Base-by-base conservation (phyloP, 2,329 filamentous ascomycete genomes). In the Paraconiothyrium sp. region DNA sequence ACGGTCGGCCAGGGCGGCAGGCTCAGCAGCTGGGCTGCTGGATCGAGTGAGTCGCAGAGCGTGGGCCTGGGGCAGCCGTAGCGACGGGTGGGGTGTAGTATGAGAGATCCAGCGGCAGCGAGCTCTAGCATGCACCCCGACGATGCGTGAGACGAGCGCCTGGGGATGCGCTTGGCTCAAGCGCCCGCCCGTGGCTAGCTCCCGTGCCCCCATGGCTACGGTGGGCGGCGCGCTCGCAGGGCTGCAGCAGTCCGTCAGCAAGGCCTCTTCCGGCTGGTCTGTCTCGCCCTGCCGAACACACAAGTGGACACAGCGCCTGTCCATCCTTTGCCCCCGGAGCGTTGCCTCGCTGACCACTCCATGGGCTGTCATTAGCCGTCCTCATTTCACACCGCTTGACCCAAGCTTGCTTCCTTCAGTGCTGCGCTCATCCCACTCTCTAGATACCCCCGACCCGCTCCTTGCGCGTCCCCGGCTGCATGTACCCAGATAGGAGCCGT, bases 71-170 rank as follows among this genome's bases (percentile, higher is more conserved):
- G 62, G 64, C 69, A 67, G 64, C 66, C 55, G 58, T 64, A 63
- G 60, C 57, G 56, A 55, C 54, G 61, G 61, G 67, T 62, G 59
- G 63, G 64, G 66, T 58, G 58, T 64, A 59, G 39, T 65, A 63
- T 63, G 66, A 58, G 41, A 55, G 57, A 60, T 54, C 56, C 61
- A 60, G 59, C 67, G 66, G 52, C 60, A 63, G 64, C 63, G 60
- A 63, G 61, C 66, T 69, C 62, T 62, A 58, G 57, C 61, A 64
- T 62, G 64, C 66, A 66, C 67, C 66, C 68, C 65, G 60, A 58
- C 63, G 27, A 65, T 65, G 63, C 67, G 67, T 61, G 70, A 63
- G 63, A 63, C 67, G 66, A 68, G 57, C 60, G 58, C 60, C 61
- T 59, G 64, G 67, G 67, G 37, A 43, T 22, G 54, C 56, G 34